A percentile compares a stretch with the other conserved stretches of the same genome.
Conservation (phyloP, 495 filamentous ascomycete species). For the Apiosordaria backusii region DNA sequence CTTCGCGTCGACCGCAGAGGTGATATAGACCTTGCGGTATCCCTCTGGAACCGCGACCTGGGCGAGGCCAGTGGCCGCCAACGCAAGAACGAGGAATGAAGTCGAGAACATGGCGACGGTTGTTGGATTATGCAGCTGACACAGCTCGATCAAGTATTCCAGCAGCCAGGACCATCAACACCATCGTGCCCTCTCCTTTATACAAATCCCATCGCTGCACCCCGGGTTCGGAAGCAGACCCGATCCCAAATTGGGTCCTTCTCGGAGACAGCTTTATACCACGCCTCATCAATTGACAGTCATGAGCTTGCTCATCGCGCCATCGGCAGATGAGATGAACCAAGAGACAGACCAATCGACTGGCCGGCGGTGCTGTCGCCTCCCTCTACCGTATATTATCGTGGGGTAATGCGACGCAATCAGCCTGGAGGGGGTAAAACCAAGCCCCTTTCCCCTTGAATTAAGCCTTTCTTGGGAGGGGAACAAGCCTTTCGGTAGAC, state of each 20-base stretch:
- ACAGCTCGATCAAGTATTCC: not conserved
- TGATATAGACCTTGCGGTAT: slow-evolving; percentile 49
- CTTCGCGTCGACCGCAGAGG: slow-evolving; percentile 48
- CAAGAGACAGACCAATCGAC: not conserved
- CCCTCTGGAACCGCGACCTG: slow-evolving; percentile 39
- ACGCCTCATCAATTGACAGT: not conserved
- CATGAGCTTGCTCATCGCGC: not conserved
- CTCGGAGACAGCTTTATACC: not conserved
- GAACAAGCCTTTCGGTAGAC: not conserved
- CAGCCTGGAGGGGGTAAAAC: slow-evolving; percentile 21
- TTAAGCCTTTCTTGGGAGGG: slow-evolving; percentile 4
- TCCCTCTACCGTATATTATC: slow-evolving; percentile 20
- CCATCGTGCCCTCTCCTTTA: not conserved
- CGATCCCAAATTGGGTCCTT: not conserved
- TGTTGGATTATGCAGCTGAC: not conserved
- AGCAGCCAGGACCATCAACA: not conserved
- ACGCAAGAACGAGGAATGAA: slow-evolving; percentile 37
- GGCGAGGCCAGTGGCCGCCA: slow-evolving; percentile 45
- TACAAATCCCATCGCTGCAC: not conserved
- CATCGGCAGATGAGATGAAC: not conserved
- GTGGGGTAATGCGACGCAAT: slow-evolving; percentile 31
- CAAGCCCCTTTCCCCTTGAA: not conserved
- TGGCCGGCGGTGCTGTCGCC: slow-evolving; percentile 21
- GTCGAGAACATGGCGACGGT: slow-evolving; percentile 33
- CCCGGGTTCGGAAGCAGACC: not conserved